Evolutionary conservation across 257 asterid genomes (phyloP), one percentile per base, ranked within the genome.

Genomic region (Lycium barbarum): DNA sequence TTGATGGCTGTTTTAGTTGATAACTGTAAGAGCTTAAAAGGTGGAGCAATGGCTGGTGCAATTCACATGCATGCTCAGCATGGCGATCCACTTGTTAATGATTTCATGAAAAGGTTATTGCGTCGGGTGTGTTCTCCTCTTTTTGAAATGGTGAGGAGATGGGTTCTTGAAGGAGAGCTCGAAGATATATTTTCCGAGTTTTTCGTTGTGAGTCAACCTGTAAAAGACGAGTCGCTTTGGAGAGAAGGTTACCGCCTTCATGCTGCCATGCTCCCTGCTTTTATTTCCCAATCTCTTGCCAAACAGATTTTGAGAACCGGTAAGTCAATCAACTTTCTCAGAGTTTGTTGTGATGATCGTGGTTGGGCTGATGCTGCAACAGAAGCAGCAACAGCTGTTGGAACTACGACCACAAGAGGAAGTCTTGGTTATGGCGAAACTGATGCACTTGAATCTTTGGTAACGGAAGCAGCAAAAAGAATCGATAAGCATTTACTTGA

Each of bases 11-110:
- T 97, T 88, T 88, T 97, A 86, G 99, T 92, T 78, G 99, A 97
- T 79, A 93, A 93, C 87, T 97, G 99, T 87, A 94, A 91, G 93
- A 93, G 94, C 85, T 84, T 97, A 84, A 97, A 94, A 88, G 99
- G 99, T 71, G 99, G 99, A 83, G 96, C 99, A 79, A 97, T 97
- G 99, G 98, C 99, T 81, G 98, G 99, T 88, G 98, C 97, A 70
- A 97, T 97, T 86, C 99, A 97, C 86, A 91, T 94, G 92, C 98
- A 94, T 84, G 99, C 99, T 40, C 97, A 95, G 67, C 99, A 97
- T 88, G 99, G 99, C 8, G 99, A 97, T 86, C 99, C 99, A 0
- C 97, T 94, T 3, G 98, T 97, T 80, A 90, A 93, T 85, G 99
- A 92, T 88, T 97, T 95, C 85, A 92, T 97, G 99, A 95, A 95